Evolutionary conservation across 2,329 filamentous ascomycete species (phyloP), one percentile per base, ranked within the genome.

Genomic region (Calonectria henricotiae): DNA sequence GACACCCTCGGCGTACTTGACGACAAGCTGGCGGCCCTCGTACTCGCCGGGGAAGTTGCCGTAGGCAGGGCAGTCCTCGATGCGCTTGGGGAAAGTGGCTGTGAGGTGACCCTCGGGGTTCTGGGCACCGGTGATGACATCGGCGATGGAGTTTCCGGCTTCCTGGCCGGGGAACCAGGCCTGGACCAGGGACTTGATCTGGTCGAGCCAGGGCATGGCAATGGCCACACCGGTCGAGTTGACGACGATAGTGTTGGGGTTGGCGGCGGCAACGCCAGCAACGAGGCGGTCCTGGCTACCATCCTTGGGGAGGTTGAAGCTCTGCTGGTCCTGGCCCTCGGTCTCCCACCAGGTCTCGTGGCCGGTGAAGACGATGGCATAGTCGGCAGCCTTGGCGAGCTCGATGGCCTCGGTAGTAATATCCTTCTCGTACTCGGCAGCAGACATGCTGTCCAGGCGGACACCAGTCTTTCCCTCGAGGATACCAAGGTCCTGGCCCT

Each of bases 111-210:
- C 71, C 12, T 87, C 89, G 0, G 91, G 91, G 74, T 90, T 92
- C 61, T 89, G 84, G 62, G 87, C 84, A 37, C 90, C 91, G 60
- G 90, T 89, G 15, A 93, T 82, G 1, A 92, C 87, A 73, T 93
- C 90, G 3, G 89, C 89, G 66, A 93, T 89, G 2, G 89, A 89
- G 73, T 92, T 91, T 2, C 91, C 91, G 35, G 88, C 87, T 80
- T 93, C 91, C 76, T 92, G 90, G 12, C 91, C 91, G 68, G 90
- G 89, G 76, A 91, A 92, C 90, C 90, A 92, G n/a, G 89, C 87
- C 75, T 87, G 90, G 4, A 91, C 75, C 47, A 92, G 86, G 8
- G 87, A 89, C 15, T 88, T 88, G 27, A 91, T 84, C 41, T 84
- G 77, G 54, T 82, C 77, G 2, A 85, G 80, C 88, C 88, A 89